Conservation (phyloP, 805 yeast species). For the Starmerella lactis-condensi region DNA sequence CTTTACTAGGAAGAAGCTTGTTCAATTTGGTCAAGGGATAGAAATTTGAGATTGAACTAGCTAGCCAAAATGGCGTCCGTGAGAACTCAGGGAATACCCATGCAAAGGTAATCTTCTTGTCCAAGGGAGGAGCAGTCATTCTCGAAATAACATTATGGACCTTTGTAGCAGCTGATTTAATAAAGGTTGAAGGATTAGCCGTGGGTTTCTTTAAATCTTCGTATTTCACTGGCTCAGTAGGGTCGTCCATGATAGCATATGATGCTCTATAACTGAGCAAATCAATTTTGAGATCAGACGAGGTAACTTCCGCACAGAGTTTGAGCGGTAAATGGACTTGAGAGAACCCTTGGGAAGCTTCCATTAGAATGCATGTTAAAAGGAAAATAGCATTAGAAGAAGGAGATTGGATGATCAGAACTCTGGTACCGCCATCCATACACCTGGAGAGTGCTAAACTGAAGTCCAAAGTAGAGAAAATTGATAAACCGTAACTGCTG, state of each 20-base stretch:
- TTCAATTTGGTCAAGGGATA: conserved; percentile 6
- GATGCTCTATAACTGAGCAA: not conserved
- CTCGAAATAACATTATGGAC: conserved; percentile 1
- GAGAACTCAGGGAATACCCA: conserved; percentile 5
- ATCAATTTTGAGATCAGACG: conserved; percentile 3
- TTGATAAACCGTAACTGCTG: conserved; percentile 26
- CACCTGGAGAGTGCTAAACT: conserved; percentile 37
- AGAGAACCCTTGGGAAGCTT: conserved; percentile 5
- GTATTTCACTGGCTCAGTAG: conserved; percentile 6
- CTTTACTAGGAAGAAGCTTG: conserved; percentile 4
- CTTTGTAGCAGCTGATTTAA: not conserved
- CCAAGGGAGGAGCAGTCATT: not conserved
- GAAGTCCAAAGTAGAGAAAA: conserved; percentile 54
- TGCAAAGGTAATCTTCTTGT: conserved; percentile 8
- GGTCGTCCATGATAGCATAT: not conserved
- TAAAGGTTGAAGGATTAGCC: conserved; percentile 7
- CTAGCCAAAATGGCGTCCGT: conserved; percentile 10
- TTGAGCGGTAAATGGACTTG: not conserved
- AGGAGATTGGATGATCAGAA: conserved; percentile 9
- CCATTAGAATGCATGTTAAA: conserved; percentile 6
- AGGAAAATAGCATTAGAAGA: conserved; percentile 7
- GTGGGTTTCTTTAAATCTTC: conserved; percentile 6
- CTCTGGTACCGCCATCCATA: conserved; percentile 1
- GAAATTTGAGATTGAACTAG: conserved; percentile 2
- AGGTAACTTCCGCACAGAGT: conserved; percentile 4